phyloP scores from a whole-genome alignment of 2,329 filamentous ascomycete species.

The Pseudogymnoascus sp. region DNA sequence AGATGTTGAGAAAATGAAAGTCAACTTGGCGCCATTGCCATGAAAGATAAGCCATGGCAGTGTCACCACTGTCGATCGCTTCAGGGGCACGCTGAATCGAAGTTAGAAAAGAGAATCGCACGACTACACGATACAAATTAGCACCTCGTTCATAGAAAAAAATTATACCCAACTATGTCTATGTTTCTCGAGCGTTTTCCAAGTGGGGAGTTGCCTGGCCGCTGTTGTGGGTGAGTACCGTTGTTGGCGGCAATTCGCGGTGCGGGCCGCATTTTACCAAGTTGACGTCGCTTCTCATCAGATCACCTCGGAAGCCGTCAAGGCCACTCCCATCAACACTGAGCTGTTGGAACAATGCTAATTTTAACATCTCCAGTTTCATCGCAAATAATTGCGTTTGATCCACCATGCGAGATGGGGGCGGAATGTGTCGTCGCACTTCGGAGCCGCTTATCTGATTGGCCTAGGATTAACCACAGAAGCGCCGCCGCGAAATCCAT shows the following conservation, averaged over 20 bases:
- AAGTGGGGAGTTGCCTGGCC: not conserved
- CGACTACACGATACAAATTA: not conserved
- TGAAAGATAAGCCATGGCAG: not conserved
- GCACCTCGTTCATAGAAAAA: not conserved
- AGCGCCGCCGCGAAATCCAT: not conserved
- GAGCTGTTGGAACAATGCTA: not conserved
- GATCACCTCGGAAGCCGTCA: not conserved
- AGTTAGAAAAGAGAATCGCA: not conserved
- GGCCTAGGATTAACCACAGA: not conserved
- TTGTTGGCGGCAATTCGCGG: not conserved
- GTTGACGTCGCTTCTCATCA: not conserved
- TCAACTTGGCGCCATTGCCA: constrained; percentile 32
- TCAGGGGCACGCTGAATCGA: not conserved
- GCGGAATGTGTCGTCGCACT: not conserved
- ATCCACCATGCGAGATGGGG: not conserved
- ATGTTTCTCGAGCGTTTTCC: not conserved
- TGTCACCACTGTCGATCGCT: not conserved
- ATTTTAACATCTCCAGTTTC: not conserved
- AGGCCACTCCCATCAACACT: not conserved
- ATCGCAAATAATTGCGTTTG: not conserved
- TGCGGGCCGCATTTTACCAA: not conserved
- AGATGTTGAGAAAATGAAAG: constrained; percentile 41
- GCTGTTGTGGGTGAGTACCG: not conserved
- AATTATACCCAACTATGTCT: not conserved
- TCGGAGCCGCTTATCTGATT: not conserved